Evolutionary conservation across 805 yeast genomes (phyloP).

Genomic region (Jamesozyma piceae): DNA sequence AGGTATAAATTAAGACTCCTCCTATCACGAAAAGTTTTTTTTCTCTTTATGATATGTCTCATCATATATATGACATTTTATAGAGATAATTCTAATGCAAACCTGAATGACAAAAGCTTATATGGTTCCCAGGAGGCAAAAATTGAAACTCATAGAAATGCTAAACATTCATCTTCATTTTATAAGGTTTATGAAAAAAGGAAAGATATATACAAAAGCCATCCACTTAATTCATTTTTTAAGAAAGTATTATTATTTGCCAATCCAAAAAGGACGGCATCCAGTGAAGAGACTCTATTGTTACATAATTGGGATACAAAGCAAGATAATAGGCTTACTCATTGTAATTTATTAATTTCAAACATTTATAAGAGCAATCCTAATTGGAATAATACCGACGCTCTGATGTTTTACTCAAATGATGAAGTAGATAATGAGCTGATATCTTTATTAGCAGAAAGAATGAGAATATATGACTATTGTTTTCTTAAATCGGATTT

Average conservation of each 20-base stretch:
- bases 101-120: background rate
- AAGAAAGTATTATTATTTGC: background rate
- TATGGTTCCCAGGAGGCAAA: background rate
- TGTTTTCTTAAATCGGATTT: conserved; percentile 20
- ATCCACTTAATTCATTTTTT: background rate
- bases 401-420: conserved; percentile 8
- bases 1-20: background rate
- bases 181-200: background rate
- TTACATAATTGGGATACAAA: background rate
- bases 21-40: background rate
- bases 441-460: conserved; percentile 17
- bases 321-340: background rate
- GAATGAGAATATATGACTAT: conserved; percentile 22
- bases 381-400: conserved; percentile 17
- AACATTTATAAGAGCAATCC: conserved; percentile 12
- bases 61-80: background rate
- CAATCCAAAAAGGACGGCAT: no score
- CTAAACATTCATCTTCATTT: background rate
- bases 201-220: background rate
- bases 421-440: conserved; percentile 17
- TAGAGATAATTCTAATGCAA: background rate
- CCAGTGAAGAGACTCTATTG: background rate
- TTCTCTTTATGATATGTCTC: background rate
- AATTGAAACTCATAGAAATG: background rate
- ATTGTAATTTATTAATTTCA: conserved; percentile 17